Conservation (phyloP, 2,329 filamentous ascomycete genomes). For the Penicillium nordicum region DNA sequence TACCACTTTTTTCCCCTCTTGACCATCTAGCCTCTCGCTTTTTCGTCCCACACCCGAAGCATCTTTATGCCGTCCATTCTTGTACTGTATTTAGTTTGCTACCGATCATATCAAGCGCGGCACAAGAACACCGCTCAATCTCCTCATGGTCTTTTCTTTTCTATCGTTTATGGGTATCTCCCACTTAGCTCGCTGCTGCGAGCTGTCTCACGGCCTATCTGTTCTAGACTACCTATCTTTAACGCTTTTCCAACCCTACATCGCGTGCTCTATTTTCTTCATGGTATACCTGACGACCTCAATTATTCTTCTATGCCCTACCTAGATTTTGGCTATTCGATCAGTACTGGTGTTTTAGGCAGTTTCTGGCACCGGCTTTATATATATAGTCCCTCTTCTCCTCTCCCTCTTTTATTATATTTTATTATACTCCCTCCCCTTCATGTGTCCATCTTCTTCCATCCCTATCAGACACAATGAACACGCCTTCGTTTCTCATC, state of each 20-base stretch:
- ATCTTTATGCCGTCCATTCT: conserved; percentile 19
- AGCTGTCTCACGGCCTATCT: neutral
- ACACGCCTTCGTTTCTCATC: too few relatives aligned
- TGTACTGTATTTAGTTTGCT: conserved; percentile 33
- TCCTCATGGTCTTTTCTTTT: neutral
- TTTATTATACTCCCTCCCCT: neutral
- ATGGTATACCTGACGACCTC: neutral
- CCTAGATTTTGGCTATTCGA: neutral
- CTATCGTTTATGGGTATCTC: neutral
- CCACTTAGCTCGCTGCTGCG: too few relatives aligned
- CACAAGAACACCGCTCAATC: conserved; percentile 6
- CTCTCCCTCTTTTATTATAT: too few relatives aligned
- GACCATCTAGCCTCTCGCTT: conserved; percentile 20
- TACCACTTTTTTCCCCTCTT: conserved; percentile 5
- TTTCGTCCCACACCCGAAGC: conserved; percentile 5
- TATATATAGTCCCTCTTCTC: neutral
- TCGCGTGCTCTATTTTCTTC: neutral
- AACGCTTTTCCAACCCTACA: too few relatives aligned
- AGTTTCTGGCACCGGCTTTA: neutral
- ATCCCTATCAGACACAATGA: neutral
- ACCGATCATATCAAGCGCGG: conserved; percentile 8
- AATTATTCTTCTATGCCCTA: neutral
- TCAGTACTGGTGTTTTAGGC: too few relatives aligned
- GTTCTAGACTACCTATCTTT: neutral
- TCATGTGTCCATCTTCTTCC: neutral